Base-by-base conservation (phyloP, 352 stramenopile species). In the Globisporangium paroecandrum region DNA sequence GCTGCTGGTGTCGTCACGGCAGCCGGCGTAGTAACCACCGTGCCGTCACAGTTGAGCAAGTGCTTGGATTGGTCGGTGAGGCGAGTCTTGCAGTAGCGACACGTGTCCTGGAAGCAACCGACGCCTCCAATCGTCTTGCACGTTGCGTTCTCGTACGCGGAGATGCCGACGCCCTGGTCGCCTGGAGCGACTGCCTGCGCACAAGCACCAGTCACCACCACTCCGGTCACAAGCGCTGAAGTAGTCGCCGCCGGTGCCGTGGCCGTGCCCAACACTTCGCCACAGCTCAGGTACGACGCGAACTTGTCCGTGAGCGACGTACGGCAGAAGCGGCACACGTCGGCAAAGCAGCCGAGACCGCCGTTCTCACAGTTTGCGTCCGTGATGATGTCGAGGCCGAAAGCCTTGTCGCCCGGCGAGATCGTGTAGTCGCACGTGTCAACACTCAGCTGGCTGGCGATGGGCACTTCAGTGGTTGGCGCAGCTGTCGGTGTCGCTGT, bases 261-360 rank as follows among this genome's bases (percentile, higher is more conserved):
- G 8, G 51, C 51, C 9, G 24, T 34, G 22, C 15, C 59, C 5
- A 29, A 12, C 8, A 58, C 10, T n/a, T 65, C 25, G 8, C 29
- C 7, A 20, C 58, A 64, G 13, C 13, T 27, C 12, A 64, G 38
- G 41, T 54, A 56, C 38, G 25, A 13, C 3, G 38, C 20, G 1
- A 24, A 38, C 25, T 56, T 64, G 22, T 36, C 43, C 22, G 24
- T 34, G 7, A 18, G 3, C 24, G 24, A 29, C 47, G 49, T 65
- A 70, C 74, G 55, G 38, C 74, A 81, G 49, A 73, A 54, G 10
- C 74, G 71, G 34, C 71, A 81, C 1, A 54, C 18, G 15, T 70
- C 60, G 15, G 59, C 62, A 58, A 74, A 68, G 47, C 71, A 81
- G 1, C 74, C 71, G 13, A 73, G 22, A 2, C 69, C 74, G 18